Base-by-base conservation (phyloP, 2,329 filamentous ascomycete species). In the Hypoxylon sp. region DNA sequence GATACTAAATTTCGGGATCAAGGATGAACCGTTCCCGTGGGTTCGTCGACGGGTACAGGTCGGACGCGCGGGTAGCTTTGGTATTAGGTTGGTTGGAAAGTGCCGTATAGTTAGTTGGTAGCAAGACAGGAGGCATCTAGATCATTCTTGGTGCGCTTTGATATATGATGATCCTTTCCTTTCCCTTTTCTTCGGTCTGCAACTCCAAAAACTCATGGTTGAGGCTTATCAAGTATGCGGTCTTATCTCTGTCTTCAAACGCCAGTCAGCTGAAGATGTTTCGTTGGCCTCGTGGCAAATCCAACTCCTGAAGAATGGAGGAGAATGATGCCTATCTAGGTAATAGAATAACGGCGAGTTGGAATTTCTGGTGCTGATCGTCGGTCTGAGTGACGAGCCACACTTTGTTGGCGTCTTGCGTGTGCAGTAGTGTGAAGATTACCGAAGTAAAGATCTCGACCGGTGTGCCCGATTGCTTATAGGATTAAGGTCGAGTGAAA, bases 381-480 rank as follows among this genome's bases (percentile, higher is more conserved):
- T 35, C 27, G 54, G 39, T 29, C 8, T 24, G 13, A 10, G n/a
- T 53, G 27, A 29, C 13, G 53, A 51, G 32, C 32, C 44, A 51
- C 35, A 5, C 21, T 21, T n/a, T 31, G 39, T 46, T 37, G 31
- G 42, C 19, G n/a, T 17, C 32, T 37, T 13, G 35, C 29, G 46
- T 65, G 13, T 29, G 21, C 42, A 44, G 56, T 46, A 52, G 56
- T 29, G 39, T 11, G 29, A 62, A 48, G 31, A 66, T 58, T 24
- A 39, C 32, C 35, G 27, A 47, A 54, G 32, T 44, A 31, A 44
- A 51, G 24, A 21, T 51, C 27, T 15, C 24, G 10, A 11, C 42
- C 15, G 37, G 24, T 15, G 32, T 29, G 11, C 21, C 44, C 31
- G 21, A 37, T 31, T 10, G 15, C 19, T 29, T 48, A 17, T 19